A percentile compares a stretch with the other conserved stretches of the same genome.
Evolutionary conservation across 306 rosid genomes (phyloP).

Genomic region (Morella rubra): DNA sequence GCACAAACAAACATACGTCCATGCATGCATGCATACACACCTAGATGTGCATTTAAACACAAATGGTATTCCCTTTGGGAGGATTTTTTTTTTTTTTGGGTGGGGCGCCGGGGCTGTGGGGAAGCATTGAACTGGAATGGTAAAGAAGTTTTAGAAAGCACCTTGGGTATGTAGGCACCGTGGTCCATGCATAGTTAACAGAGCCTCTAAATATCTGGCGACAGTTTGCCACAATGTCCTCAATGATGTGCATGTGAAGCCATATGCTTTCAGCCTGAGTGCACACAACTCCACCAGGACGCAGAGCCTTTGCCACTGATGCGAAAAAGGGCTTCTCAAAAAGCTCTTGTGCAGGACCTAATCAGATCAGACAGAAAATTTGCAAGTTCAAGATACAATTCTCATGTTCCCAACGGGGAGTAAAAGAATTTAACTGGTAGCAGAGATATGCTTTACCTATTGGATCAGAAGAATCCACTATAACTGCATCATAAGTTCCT

Average conservation of each 20-base stretch:
- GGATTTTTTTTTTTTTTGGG: not conserved
- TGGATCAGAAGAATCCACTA: conserved; percentile 98
- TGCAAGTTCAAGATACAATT: not conserved
- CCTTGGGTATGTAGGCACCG: conserved; percentile 99
- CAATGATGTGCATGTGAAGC: conserved; percentile 97
- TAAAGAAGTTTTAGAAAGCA: conserved; percentile 7
- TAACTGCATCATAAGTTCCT: conserved; percentile 90
- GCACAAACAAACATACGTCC: not conserved
- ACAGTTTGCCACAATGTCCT: conserved; percentile 79
- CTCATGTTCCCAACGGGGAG: not conserved
- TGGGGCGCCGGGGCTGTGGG: not conserved
- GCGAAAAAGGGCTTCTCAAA: conserved; percentile 88
- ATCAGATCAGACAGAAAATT: conserved; percentile 19
- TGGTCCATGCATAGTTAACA: conserved; percentile 97
- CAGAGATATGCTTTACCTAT: conserved; percentile 51
- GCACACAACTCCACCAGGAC: conserved; percentile 95
- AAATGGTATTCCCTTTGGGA: not conserved
- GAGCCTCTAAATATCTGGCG: conserved; percentile 93
- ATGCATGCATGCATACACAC: not conserved
- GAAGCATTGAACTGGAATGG: not conserved
- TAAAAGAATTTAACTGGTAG: not conserved
- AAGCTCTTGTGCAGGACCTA: conserved; percentile 99
- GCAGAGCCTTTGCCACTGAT: conserved; percentile 84
- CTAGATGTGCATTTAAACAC: not conserved
- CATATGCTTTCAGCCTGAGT: conserved; percentile 99